These are phyloP conservation scores for Tricholoma sp. DNA, from an alignment of 768 basidiomycete species.

Conservation along the genomic window DNA sequence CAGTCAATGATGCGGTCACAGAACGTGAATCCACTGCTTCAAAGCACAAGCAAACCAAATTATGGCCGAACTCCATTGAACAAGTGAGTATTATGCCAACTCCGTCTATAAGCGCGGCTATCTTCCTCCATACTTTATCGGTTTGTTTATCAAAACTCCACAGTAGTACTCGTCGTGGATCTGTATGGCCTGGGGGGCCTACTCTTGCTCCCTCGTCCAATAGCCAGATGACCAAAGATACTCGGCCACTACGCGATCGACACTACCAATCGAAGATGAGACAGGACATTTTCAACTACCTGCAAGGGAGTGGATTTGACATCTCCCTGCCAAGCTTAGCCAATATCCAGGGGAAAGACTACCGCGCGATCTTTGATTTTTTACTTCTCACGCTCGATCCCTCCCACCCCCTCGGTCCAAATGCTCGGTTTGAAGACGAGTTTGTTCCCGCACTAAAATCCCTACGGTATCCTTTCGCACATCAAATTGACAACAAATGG, in stretches of 20 bases:
- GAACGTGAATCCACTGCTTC: slow-evolving; percentile 60
- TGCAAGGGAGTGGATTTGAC: slow-evolving; percentile 61
- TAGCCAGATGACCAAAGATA: slow-evolving; percentile 62
- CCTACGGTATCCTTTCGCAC: slow-evolving; percentile 75
- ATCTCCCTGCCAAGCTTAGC: slow-evolving; percentile 63
- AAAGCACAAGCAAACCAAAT: slow-evolving; percentile 62
- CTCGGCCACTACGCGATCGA: slow-evolving; percentile 72
- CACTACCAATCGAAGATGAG: slow-evolving; percentile 71
- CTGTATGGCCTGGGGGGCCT: slow-evolving; percentile 58
- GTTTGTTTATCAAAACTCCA: not conserved
- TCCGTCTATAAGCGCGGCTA: slow-evolving; percentile 3
- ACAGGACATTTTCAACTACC: slow-evolving; percentile 69
- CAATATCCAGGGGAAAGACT: slow-evolving; percentile 84
- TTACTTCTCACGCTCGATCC: slow-evolving; percentile 72
- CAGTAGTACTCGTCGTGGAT: slow-evolving; percentile 72
- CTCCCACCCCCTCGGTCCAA: slow-evolving; percentile 47
- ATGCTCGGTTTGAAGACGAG: slow-evolving; percentile 70
- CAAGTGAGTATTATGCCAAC: slow-evolving; percentile 38
- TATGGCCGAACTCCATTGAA: slow-evolving; percentile 73
- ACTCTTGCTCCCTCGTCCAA: slow-evolving; percentile 43
- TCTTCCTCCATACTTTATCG: not conserved
- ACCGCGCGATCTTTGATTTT: slow-evolving; percentile 77
- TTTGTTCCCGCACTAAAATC: slow-evolving; percentile 71
- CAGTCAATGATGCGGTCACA: slow-evolving; percentile 69
- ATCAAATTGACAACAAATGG: slow-evolving; percentile 80